Evolutionary conservation across 441 rosid species (phyloP).

Genomic region (Cnidoscolus chayamansa): DNA sequence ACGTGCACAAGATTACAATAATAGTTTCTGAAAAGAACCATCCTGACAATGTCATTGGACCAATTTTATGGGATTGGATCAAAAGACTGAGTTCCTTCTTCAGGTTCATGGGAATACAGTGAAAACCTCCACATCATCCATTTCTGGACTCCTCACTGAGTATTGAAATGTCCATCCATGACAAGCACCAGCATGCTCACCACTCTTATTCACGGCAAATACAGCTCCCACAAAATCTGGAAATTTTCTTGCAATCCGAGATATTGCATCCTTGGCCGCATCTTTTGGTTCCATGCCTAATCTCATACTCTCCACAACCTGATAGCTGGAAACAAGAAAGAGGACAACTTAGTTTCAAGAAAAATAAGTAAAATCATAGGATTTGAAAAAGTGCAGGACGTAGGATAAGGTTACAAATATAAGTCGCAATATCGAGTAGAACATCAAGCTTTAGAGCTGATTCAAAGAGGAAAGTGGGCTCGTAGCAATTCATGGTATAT

Average conservation of each 20-base stretch:
- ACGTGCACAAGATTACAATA: neutral
- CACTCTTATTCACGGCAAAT: slow-evolving; percentile 69
- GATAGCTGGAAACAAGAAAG: slow-evolving; percentile 52
- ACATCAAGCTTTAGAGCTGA: neutral
- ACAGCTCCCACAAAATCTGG: slow-evolving; percentile 81
- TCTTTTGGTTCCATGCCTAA: slow-evolving; percentile 66
- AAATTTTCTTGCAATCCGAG: slow-evolving; percentile 63
- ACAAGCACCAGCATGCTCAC: slow-evolving; percentile 76
- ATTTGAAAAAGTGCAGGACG: neutral
- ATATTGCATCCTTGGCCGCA: slow-evolving; percentile 80
- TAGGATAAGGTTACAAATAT: neutral
- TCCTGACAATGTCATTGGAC: neutral
- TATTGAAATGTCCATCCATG: slow-evolving; percentile 94
- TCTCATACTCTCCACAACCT: slow-evolving; percentile 95
- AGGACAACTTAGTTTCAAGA: neutral
- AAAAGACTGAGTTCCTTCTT: slow-evolving; percentile 21
- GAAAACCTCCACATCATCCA: slow-evolving; percentile 66
- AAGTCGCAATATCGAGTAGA: neutral
- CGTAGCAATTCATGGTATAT: neutral
- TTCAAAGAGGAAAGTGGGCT: neutral
- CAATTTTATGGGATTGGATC: neutral
- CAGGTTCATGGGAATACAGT: slow-evolving; percentile 52
- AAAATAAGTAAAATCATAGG: neutral
- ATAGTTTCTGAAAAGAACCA: neutral
- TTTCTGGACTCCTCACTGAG: slow-evolving; percentile 52